phyloP scores from a whole-genome alignment of 139 green algal species.

The Tetradesmus obliquus region DNA sequence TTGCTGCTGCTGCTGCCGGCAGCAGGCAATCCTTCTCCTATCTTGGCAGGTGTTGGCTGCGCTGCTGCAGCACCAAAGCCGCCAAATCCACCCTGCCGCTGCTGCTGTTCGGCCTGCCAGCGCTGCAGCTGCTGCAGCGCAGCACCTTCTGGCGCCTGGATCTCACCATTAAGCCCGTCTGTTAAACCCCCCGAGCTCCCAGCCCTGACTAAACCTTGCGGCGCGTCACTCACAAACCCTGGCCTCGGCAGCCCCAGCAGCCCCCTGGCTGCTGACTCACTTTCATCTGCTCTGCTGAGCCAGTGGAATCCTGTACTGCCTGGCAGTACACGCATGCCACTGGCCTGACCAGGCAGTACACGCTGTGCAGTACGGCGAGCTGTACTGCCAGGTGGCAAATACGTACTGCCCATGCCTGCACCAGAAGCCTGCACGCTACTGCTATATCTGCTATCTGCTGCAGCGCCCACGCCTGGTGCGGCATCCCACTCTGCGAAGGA shows the following conservation, averaged over 20 bases:
- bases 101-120: background rate
- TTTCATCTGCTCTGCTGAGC: background rate
- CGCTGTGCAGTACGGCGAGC: background rate
- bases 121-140: background rate
- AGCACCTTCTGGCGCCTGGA: background rate
- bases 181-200: background rate
- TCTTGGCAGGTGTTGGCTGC: background rate
- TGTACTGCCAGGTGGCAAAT: background rate
- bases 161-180: background rate
- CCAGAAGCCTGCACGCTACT: background rate
- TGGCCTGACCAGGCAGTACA: background rate
- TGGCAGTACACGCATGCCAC: conserved; percentile 1
- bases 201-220: conserved; percentile 4
- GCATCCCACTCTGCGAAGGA: background rate
- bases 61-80: background rate
- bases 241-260: conserved; percentile 1
- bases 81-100: background rate
- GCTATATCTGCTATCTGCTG: background rate
- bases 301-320: background rate
- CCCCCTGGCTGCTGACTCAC: conserved; percentile 2
- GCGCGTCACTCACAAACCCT: background rate
- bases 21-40: background rate
- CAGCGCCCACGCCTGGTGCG: background rate
- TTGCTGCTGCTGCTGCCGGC: conserved; percentile 8
- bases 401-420: background rate